Base-by-base conservation (phyloP, 1,284 basidiomycete species). In the Ceratobasidium sp. region DNA sequence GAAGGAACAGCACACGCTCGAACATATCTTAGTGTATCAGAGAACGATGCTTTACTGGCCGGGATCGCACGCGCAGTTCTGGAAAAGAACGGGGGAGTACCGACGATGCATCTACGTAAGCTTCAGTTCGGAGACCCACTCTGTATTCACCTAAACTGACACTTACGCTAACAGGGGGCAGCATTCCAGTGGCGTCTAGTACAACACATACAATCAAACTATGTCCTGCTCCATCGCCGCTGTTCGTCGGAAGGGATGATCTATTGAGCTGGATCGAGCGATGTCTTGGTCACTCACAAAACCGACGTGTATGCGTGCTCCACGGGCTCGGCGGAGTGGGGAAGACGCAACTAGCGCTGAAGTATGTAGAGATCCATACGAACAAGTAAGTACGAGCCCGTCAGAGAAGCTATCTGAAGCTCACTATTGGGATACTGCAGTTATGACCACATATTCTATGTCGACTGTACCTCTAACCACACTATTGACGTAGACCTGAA, bases 291-390 rank as follows among this genome's bases (percentile, higher is more conserved):
- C n/a, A n/a, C n/a, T n/a, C n/a, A n/a, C n/a, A n/a, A 26, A 5
- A 65, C 10, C 62, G 62, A 17, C 62, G 42, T 65, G 26, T 65
- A 40, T 65, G 12, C 26, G 62, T 65, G 9, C n/a, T 65, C 7
- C 33, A 65, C 20, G 62, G 62, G 26, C 56, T 59, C 6, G 56
- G 56, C 12, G 56, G 56, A 9, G 56, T 59, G 2, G 56, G 56
- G 3, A 42, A 65, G n/a, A 65, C 62, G n/a, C 62, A 65, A 20
- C 15, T 46, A 44, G 62, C 62, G 42, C 33, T 65, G 10, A 65
- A 65, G 62, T n/a, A n/a, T n/a, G n/a, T n/a, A n/a, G n/a, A n/a
- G n/a, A n/a, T n/a, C n/a, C n/a, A n/a, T n/a, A n/a, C n/a, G 33
- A 46, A 40, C 62, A 20, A 65, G 38, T 42, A 40, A 46, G 38